Conservation (phyloP, 257 asterid species). For the Scutellaria galericulata region DNA sequence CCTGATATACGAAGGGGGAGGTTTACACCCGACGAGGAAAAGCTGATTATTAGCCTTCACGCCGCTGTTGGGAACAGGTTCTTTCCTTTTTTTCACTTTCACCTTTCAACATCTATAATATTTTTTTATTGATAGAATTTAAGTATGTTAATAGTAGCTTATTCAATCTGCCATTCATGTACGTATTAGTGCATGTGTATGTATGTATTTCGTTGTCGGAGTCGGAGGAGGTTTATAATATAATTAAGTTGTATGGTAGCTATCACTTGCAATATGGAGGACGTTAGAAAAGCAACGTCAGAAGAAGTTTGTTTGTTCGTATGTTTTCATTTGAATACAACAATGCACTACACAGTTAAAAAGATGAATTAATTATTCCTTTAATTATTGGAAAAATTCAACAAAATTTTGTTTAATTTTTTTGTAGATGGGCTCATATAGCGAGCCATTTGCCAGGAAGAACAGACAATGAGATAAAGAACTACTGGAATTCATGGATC, state of each 20-base stretch:
- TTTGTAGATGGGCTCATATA: conserved; percentile 91
- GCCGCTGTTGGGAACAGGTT: conserved; percentile 97
- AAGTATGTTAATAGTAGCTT: too few relatives aligned
- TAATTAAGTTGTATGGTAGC: conserved; percentile 28
- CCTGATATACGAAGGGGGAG: conserved; percentile 95
- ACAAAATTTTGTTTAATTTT: background rate
- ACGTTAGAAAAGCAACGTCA: conserved; percentile 53
- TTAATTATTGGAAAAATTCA: too few relatives aligned
- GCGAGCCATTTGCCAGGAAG: conserved; percentile 95
- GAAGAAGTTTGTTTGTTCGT: conserved; percentile 41
- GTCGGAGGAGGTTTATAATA: too few relatives aligned
- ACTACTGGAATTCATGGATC: conserved; percentile 97
- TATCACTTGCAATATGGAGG: conserved; percentile 45
- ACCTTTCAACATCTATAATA: background rate
- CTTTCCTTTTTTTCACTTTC: background rate
- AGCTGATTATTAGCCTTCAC: conserved; percentile 84
- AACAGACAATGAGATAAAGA: conserved; percentile 91
- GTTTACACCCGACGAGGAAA: conserved; percentile 86
- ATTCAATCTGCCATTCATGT: background rate
- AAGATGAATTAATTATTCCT: conserved; percentile 28
- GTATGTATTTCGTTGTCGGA: background rate
- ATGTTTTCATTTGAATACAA: conserved; percentile 25
- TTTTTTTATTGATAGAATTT: background rate
- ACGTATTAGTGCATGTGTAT: background rate
- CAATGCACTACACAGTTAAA: conserved; percentile 10